Conservation (phyloP, 495 filamentous ascomycete species). For the Penicillium robsamsonii region DNA sequence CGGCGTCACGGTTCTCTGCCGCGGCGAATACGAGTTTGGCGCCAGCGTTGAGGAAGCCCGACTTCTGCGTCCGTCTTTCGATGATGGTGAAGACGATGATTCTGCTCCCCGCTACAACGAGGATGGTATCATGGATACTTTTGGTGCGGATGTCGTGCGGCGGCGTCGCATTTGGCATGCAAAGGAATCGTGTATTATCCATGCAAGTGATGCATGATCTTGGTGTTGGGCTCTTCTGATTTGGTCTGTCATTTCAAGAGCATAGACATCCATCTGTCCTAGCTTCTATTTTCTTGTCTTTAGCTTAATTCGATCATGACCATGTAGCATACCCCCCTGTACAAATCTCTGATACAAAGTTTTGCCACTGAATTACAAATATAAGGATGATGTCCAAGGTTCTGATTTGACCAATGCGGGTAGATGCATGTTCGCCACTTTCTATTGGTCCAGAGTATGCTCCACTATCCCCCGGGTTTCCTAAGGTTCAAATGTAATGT, state of each 20-base stretch:
- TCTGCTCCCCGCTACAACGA: slow-evolving; percentile 33
- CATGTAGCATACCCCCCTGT: slow-evolving; percentile 13
- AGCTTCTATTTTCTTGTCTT: background rate
- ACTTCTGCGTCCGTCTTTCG: slow-evolving; percentile 28
- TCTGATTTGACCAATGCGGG: too few species aligned
- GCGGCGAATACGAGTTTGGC: slow-evolving; percentile 78
- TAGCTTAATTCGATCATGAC: slow-evolving; percentile 5
- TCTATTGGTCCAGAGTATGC: too few species aligned
- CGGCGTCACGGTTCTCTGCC: slow-evolving; percentile 68
- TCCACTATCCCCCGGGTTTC: too few species aligned
- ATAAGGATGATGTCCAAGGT: background rate
- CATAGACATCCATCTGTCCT: background rate
- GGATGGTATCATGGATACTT: slow-evolving; percentile 49
- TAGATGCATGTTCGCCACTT: too few species aligned
- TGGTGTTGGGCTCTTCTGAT: background rate
- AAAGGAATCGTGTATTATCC: slow-evolving; percentile 60
- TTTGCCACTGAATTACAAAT: background rate
- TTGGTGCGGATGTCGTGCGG: slow-evolving; percentile 55
- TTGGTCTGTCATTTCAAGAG: background rate
- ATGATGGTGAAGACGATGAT: slow-evolving; percentile 14
- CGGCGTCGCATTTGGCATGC: slow-evolving; percentile 73
- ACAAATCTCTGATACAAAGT: background rate
- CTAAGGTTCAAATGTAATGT: too few species aligned
- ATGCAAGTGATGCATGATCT: slow-evolving; percentile 37
- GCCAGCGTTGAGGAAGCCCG: slow-evolving; percentile 79